phyloP scores from a whole-genome alignment of 176 grass and related monocot species.

The Oryza officinalis region DNA sequence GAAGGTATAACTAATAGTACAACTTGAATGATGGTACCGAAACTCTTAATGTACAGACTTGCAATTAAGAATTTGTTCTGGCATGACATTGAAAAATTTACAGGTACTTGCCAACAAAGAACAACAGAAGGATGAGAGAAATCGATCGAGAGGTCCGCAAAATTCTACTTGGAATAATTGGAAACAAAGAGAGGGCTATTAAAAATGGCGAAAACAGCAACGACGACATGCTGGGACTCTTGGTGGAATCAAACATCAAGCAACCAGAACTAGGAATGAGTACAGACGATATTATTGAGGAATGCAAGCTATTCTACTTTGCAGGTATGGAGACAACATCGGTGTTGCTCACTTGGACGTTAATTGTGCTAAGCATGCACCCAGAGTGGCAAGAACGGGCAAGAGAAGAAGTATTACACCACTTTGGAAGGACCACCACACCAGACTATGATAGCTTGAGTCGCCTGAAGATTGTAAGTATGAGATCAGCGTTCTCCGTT shows the following conservation, averaged over 20 bases:
- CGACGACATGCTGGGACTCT: constrained; percentile 61
- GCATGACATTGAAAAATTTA: constrained; percentile 9
- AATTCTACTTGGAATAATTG: constrained; percentile 60
- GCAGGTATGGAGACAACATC: constrained; percentile 80
- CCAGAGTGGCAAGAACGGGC: constrained; percentile 68
- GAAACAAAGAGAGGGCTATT: constrained; percentile 51
- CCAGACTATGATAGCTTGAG: constrained; percentile 60
- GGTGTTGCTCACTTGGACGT: constrained; percentile 79
- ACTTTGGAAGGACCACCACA: constrained; percentile 45
- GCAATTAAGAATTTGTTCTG: not conserved
- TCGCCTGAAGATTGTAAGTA: constrained; percentile 75
- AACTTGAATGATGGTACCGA: no score
- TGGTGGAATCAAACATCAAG: constrained; percentile 71
- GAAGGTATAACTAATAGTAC: no score
- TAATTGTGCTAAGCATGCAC: constrained; percentile 73
- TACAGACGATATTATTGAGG: constrained; percentile 66
- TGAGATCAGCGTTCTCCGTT: not conserved
- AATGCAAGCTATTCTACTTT: constrained; percentile 94
- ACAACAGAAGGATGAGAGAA: constrained; percentile 58
- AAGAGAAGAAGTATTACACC: constrained; percentile 76
- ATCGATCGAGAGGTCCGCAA: constrained; percentile 38
- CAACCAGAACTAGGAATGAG: constrained; percentile 50
- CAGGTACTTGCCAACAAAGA: constrained; percentile 70
- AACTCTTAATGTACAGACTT: not conserved
- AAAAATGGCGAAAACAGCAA: constrained; percentile 40